Conservation (phyloP, 2,329 filamentous ascomycete species). For the Pseudogymnoascus sp. region DNA sequence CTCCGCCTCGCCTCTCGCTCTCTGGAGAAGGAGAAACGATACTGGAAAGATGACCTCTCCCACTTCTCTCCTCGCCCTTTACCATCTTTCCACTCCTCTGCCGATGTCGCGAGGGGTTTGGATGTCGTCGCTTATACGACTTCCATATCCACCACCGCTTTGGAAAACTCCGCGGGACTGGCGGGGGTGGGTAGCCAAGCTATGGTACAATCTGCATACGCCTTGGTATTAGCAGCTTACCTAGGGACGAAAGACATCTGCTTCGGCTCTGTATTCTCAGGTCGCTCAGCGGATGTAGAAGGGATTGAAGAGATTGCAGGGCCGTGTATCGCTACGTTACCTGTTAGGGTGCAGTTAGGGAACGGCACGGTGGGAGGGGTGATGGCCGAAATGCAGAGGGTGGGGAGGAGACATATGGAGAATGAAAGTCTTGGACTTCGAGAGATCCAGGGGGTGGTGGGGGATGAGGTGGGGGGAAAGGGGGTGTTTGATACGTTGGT, state of each 20-base stretch:
- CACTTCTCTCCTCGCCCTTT: conserved; percentile 45
- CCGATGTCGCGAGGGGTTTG: conserved; percentile 24
- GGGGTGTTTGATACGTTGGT: conserved; percentile 68
- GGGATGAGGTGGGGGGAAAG: conserved; percentile 23
- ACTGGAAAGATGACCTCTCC: conserved; percentile 61
- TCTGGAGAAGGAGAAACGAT: conserved; percentile 35
- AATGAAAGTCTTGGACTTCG: conserved; percentile 55
- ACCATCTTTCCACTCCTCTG: conserved; percentile 46
- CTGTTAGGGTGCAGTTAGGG: conserved; percentile 52
- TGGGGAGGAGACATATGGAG: conserved; percentile 56
- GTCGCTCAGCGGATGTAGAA: conserved; percentile 55
- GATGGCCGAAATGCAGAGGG: conserved; percentile 51
- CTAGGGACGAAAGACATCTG: conserved; percentile 56
- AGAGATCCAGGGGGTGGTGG: conserved; percentile 53
- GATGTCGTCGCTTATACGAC: conserved; percentile 21
- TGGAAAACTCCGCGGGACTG: conserved; percentile 20
- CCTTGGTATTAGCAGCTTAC: conserved; percentile 57
- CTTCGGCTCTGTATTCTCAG: conserved; percentile 75
- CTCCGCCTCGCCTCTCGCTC: conserved; percentile 21
- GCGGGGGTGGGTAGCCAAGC: conserved; percentile 49
- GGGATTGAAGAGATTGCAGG: conserved; percentile 67
- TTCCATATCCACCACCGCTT: conserved; percentile 25
- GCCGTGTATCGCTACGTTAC: conserved; percentile 69
- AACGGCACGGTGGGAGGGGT: conserved; percentile 49
- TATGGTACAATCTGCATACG: conserved; percentile 65